Conservation (phyloP, 768 basidiomycete genomes). For the Phallus indusiatus region DNA sequence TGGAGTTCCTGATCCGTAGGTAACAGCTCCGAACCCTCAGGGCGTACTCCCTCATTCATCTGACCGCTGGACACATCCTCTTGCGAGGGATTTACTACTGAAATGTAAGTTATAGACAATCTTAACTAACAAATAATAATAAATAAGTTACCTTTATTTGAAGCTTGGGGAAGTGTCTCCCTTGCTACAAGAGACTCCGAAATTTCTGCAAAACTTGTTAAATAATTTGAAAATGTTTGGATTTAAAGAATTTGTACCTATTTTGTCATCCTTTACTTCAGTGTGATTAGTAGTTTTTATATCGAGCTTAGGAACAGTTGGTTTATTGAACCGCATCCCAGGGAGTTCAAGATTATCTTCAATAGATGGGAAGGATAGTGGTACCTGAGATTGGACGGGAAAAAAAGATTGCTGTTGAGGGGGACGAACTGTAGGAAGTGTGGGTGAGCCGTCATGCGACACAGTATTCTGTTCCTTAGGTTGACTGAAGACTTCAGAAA, state of each 20-base stretch:
- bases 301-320: conserved; percentile 1
- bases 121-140: not conserved
- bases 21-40: not conserved
- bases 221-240: not conserved
- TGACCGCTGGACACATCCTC: not conserved
- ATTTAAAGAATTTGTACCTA: not conserved
- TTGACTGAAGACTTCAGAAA: not conserved
- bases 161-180: not conserved
- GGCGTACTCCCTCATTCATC: not conserved
- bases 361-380: not conserved
- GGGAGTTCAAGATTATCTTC: conserved; percentile 8
- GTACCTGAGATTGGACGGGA: not conserved
- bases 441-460: not conserved
- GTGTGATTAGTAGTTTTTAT: not conserved
- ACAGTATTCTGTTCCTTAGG: not conserved
- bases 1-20: not conserved
- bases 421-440: not conserved
- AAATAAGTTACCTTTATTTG: not conserved
- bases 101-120: not conserved
- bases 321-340: conserved; percentile 7
- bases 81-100: not conserved
- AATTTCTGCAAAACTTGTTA: not conserved
- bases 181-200: too few species aligned
- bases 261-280: not conserved
- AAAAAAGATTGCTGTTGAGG: not conserved